phyloP scores from a whole-genome alignment of 1,284 basidiomycete species.

The Porodaedalea pini region DNA sequence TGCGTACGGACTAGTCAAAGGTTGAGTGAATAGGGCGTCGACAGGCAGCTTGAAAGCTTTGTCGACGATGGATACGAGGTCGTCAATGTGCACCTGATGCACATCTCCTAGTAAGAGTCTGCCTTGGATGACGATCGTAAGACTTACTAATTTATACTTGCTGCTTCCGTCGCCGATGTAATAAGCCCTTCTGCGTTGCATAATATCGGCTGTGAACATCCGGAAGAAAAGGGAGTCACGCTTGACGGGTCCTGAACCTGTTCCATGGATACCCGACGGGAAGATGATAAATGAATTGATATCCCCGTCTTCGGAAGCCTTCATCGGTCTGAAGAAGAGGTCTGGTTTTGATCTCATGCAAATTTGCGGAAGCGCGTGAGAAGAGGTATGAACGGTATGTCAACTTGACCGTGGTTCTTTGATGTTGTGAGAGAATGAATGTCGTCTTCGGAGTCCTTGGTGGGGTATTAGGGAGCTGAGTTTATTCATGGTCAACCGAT shows the following conservation, averaged over 20 bases:
- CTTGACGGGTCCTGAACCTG: background rate
- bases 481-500: background rate
- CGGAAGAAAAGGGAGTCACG: conserved; percentile 11
- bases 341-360: background rate
- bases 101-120: background rate
- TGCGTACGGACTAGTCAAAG: background rate
- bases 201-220: background rate
- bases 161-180: conserved; percentile 27
- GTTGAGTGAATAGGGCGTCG: background rate
- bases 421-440: conserved; percentile 17
- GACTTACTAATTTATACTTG: conserved; percentile 20
- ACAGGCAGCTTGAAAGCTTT: background rate
- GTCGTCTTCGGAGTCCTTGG: conserved; percentile 21
- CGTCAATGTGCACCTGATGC: conserved; percentile 6
- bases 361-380: too few species aligned
- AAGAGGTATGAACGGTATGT: conserved; percentile 16
- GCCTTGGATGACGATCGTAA: background rate
- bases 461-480: background rate
- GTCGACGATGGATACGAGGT: background rate
- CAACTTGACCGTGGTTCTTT: conserved; percentile 20
- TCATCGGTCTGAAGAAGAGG: background rate
- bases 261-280: background rate
- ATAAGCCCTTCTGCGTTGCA: conserved; percentile 16
- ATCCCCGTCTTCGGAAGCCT: conserved; percentile 10
- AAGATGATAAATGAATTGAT: conserved; percentile 9